These are phyloP conservation scores for Trypanosoma boissoni DNA, from an alignment of 208 protist genomes.

Conservation along the genomic window DNA sequence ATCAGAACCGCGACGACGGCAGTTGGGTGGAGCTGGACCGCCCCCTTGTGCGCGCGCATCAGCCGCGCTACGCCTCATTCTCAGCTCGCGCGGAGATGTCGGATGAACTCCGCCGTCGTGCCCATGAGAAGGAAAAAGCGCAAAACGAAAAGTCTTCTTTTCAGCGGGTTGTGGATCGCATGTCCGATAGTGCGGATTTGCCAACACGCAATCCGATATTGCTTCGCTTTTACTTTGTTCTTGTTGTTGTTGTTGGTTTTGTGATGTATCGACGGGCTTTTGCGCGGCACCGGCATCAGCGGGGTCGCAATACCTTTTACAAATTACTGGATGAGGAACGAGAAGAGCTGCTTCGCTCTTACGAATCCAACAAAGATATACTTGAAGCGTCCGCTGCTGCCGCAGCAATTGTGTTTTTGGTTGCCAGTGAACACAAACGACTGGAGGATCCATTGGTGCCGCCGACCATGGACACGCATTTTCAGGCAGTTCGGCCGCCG, in stretches of 20 bases:
- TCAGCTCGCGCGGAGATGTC: conserved; percentile 52
- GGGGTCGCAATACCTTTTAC: conserved; percentile 50
- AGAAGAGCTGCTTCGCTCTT: conserved; percentile 34
- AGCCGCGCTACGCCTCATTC: conserved; percentile 73
- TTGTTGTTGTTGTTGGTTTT: conserved; percentile 41
- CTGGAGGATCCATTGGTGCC: conserved; percentile 39
- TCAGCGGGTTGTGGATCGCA: conserved; percentile 46
- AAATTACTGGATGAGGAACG: conserved; percentile 44
- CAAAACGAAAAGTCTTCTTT: conserved; percentile 71
- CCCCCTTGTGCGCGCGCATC: conserved; percentile 49
- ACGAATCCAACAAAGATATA: conserved; percentile 37
- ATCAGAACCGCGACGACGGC: conserved; percentile 73
- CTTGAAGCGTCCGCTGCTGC: conserved; percentile 53
- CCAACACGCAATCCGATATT: conserved; percentile 48
- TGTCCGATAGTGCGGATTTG: conserved; percentile 65
- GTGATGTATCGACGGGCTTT: conserved; percentile 69
- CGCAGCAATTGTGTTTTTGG: conserved; percentile 61
- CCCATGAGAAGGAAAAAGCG: conserved; percentile 50
- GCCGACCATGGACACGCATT: conserved; percentile 43
- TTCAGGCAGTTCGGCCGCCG: conserved; percentile 47
- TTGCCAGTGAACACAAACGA: conserved; percentile 43
- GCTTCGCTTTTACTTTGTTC: conserved; percentile 42
- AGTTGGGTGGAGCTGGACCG: conserved; percentile 73
- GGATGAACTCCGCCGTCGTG: conserved; percentile 58
- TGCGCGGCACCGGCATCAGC: conserved; percentile 45